A percentile compares a stretch with the other conserved stretches of the same genome.
These are phyloP conservation scores for Ananas comosus DNA, from an alignment of 176 grass and related monocot genomes.

Conservation along the genomic window DNA sequence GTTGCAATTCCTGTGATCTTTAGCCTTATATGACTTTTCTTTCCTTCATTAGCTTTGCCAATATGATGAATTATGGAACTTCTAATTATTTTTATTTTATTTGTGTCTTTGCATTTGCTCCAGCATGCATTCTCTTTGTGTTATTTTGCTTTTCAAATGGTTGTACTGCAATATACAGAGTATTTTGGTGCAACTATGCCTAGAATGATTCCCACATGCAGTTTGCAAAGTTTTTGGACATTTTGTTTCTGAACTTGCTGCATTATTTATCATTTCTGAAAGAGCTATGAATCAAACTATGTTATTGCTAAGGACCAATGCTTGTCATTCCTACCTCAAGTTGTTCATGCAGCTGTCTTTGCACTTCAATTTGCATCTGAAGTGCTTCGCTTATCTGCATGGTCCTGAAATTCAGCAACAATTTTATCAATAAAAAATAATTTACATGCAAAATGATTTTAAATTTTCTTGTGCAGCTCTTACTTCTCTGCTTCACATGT, in stretches of 20 bases:
- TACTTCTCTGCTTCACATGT: slow-evolving; percentile 73
- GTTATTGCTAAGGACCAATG: not conserved
- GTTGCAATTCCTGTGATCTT: not conserved
- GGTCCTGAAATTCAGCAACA: slow-evolving; percentile 45
- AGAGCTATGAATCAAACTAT: not conserved
- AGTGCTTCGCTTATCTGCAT: slow-evolving; percentile 86
- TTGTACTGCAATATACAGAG: not conserved
- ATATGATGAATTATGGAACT: not conserved
- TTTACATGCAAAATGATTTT: slow-evolving; percentile 19
- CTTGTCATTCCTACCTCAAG: slow-evolving; percentile 49
- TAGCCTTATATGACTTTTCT: not conserved
- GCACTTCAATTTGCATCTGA: slow-evolving; percentile 94
- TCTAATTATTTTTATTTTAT: not conserved
- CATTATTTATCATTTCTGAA: too few species aligned
- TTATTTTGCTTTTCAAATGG: not conserved
- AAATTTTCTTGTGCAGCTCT: slow-evolving; percentile 25
- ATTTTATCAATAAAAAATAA: slow-evolving; percentile 25
- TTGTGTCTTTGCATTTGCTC: not conserved
- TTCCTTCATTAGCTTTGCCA: not conserved
- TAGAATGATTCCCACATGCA: not conserved
- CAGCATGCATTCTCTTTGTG: not conserved
- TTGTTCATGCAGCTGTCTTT: slow-evolving; percentile 82
- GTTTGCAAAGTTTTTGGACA: not conserved
- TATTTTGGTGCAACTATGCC: not conserved
- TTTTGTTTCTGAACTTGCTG: too few species aligned